These are phyloP conservation scores for Gymnopilus dilepis DNA, from an alignment of 768 basidiomycete species.

Conservation along the genomic window DNA sequence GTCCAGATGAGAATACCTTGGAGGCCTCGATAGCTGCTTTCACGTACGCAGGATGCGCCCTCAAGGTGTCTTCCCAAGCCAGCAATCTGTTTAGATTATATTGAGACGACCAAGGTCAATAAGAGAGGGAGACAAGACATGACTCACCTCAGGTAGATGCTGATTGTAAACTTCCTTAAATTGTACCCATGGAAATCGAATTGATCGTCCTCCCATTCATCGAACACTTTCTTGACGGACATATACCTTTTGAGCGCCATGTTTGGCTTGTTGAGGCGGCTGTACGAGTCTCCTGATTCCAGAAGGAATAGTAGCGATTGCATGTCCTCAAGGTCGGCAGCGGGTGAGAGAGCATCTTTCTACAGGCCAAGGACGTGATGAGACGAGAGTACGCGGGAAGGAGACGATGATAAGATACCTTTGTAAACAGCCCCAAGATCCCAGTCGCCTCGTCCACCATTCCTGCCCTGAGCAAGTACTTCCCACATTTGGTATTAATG, in stretches of 20 bases:
- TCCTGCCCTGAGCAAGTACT: constrained; percentile 87
- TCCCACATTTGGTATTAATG: constrained; percentile 91
- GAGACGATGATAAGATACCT: constrained; percentile 52
- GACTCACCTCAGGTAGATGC: constrained; percentile 85
- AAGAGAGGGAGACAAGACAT: no score
- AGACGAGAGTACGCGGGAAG: not conserved
- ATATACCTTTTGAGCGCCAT: constrained; percentile 88
- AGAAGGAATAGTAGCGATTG: constrained; percentile 87
- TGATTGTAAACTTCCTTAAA: constrained; percentile 85
- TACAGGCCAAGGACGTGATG: constrained; percentile 31
- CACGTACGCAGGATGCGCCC: constrained; percentile 79
- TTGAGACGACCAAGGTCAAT: no score
- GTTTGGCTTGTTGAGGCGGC: constrained; percentile 65
- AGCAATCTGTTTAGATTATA: constrained; percentile 71
- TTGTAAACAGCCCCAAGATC: constrained; percentile 88
- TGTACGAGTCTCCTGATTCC: constrained; percentile 80
- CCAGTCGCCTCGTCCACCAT: constrained; percentile 75
- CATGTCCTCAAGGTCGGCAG: constrained; percentile 91
- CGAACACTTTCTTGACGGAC: constrained; percentile 81
- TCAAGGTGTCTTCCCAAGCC: constrained; percentile 80
- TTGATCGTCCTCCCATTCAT: constrained; percentile 92
- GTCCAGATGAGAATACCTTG: no score
- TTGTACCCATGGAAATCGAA: constrained; percentile 98
- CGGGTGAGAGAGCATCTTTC: constrained; percentile 85
- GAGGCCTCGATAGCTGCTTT: constrained; percentile 74